Conservation (phyloP, 2,329 filamentous ascomycete genomes). For the Graphiopsis chlorocephala region DNA sequence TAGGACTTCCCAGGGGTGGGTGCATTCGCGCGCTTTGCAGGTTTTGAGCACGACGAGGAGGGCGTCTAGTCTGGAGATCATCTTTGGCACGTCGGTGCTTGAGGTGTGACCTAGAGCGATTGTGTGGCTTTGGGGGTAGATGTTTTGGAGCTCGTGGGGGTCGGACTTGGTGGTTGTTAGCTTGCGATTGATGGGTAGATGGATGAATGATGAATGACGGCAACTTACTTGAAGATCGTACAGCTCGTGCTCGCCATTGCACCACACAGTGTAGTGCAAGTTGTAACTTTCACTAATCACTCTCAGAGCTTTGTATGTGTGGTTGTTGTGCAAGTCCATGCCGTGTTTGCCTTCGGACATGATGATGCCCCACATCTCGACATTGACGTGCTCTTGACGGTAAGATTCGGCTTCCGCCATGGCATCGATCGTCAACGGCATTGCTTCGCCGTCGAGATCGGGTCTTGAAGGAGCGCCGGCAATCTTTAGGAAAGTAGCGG, state of each 20-base stretch:
- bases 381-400: constrained; percentile 37
- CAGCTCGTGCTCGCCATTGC: constrained; percentile 64
- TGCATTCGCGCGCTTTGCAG: constrained; percentile 32
- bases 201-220: neutral
- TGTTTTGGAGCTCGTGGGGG: constrained; percentile 25
- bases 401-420: constrained; percentile 16
- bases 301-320: constrained; percentile 33
- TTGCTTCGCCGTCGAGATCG: constrained; percentile 34
- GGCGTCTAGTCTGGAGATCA: constrained; percentile 31
- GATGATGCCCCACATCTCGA: constrained; percentile 41
- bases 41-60: constrained; percentile 35
- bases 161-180: neutral
- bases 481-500: constrained; percentile 36
- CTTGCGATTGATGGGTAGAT: neutral
- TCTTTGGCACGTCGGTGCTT: neutral
- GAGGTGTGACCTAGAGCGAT: neutral
- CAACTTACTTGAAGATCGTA: constrained; percentile 48
- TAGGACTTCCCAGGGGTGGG: constrained; percentile 32
- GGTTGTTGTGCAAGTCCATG: constrained; percentile 22
- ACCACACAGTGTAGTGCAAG: constrained; percentile 67
- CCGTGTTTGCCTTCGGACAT: constrained; percentile 31
- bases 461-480: constrained; percentile 23
- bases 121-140: constrained; percentile 22
- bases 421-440: constrained; percentile 31
- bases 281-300: constrained; percentile 46